phyloP scores from a whole-genome alignment of 345 rosid genomes.

The Populus simonii region DNA sequence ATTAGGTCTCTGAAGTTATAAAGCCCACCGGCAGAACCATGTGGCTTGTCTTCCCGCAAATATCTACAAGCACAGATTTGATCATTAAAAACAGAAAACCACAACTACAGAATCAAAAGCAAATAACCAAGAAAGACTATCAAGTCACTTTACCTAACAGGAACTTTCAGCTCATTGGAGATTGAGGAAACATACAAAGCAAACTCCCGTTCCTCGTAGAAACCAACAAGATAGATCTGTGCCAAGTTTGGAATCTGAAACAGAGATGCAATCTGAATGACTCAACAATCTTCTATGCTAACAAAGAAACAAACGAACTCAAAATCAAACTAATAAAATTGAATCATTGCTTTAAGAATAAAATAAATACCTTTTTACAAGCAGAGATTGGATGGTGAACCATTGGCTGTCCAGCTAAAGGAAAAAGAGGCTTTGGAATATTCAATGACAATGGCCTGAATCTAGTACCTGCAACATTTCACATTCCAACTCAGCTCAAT shows the following conservation, averaged over 20 bases:
- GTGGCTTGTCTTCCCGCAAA: constrained; percentile 35
- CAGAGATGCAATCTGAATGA: constrained; percentile 8
- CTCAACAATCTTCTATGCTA: not conserved
- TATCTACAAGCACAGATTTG: constrained; percentile 14
- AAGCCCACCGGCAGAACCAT: constrained; percentile 39
- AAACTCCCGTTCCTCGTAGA: constrained; percentile 35
- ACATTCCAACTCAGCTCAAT: not conserved
- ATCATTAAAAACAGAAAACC: not conserved
- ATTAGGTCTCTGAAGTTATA: constrained; percentile 31
- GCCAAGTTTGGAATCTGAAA: constrained; percentile 35
- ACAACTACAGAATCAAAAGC: not conserved
- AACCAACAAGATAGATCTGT: constrained; percentile 34
- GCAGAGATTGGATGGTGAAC: constrained; percentile 98
- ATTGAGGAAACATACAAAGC: constrained; percentile 33
- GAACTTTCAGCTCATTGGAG: constrained; percentile 31
- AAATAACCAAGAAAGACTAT: not conserved
- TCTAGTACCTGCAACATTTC: constrained; percentile 56
- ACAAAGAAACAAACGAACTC: not conserved
- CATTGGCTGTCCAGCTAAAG: constrained; percentile 92
- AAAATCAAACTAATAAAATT: not conserved
- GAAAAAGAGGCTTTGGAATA: constrained; percentile 86
- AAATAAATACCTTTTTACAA: constrained; percentile 72
- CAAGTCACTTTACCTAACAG: constrained; percentile 26
- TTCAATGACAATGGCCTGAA: constrained; percentile 90
- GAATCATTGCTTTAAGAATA: not conserved